phyloP scores from a whole-genome alignment of 495 filamentous ascomycete species.

The Lepidopterella palustris region DNA sequence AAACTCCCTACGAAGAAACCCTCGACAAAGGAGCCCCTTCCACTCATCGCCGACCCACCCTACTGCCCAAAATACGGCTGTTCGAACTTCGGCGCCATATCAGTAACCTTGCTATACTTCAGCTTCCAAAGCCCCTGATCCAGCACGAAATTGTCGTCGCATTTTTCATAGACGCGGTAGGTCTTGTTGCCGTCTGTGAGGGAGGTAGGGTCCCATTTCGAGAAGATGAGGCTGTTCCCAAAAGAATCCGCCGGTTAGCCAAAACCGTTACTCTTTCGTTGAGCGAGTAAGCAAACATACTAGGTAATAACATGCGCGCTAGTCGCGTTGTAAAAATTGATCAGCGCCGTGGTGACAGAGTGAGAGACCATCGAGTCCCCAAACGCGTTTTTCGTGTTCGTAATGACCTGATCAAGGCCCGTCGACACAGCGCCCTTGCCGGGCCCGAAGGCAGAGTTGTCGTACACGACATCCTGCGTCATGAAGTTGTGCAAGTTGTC shows the following conservation, averaged over 20 bases:
- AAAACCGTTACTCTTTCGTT: background rate
- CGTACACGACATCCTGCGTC: background rate
- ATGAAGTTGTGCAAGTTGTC: background rate
- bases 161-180: constrained; percentile 1
- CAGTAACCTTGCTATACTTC: constrained; percentile 1
- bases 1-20: no score
- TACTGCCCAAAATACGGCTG: background rate
- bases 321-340: background rate
- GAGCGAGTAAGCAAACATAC: background rate
- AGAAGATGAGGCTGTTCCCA: background rate
- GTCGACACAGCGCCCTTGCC: background rate
- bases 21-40: no score
- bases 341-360: background rate
- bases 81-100: background rate
- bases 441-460: background rate
- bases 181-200: background rate
- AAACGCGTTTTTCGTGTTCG: background rate
- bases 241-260: background rate
- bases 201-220: background rate
- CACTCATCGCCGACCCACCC: no score
- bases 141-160: background rate
- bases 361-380: background rate
- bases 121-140: background rate
- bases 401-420: background rate
- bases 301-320: background rate